Base-by-base conservation (phyloP, 2,329 filamentous ascomycete genomes). In the Ilyonectria sp. region DNA sequence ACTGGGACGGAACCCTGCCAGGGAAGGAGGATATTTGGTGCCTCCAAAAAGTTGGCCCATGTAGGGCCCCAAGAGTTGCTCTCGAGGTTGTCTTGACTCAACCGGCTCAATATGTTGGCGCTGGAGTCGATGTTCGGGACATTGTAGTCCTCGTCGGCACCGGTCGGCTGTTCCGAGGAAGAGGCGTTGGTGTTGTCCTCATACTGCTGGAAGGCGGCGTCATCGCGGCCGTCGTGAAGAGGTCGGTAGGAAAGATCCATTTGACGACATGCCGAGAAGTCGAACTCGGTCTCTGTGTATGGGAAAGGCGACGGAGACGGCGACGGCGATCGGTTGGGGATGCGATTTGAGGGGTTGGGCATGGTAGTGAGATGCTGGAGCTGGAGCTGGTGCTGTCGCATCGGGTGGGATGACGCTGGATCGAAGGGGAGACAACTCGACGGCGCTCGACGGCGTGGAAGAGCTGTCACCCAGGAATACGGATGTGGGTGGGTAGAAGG, bases 171-270 rank as follows among this genome's bases (percentile, higher is more conserved):
- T 21, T 53, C n/a, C n/a, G 29, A 35, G 9, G 47, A 4, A 17
- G 29, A 21, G 50, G 29, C 31, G n/a, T 53, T 10, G 17, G n/a
- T 17, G 49, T 17, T 8, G 8, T 8, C 15, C 7, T n/a, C 40
- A n/a, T n/a, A n/a, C 17, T 13, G 37, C 37, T 33, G 29, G 49
- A 3, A 33, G 29, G 49, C 29, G n/a, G 29, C 26, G 49, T n/a
- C 29, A 19, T n/a, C 49, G 49, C 49, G 49, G 49, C 19, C 49
- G 49, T 9, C 26, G 49, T 52, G 49, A 35, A 31, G 49, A 35
- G 31, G 31, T 10, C n/a, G 50, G 19, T 35, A n/a, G n/a, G 29
- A 53, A 23, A 13, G 50, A 53, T 21, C 8, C 50, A 53, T 15
- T 21, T 53, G 50, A 6, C 6, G 35, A 26, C 10, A 35, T 53